Percentiles rank a stretch among this genome's conserved stretches.
Evolutionary conservation across 495 filamentous ascomycete genomes (phyloP).

Genomic region (Aspergillus incahuasiensis): DNA sequence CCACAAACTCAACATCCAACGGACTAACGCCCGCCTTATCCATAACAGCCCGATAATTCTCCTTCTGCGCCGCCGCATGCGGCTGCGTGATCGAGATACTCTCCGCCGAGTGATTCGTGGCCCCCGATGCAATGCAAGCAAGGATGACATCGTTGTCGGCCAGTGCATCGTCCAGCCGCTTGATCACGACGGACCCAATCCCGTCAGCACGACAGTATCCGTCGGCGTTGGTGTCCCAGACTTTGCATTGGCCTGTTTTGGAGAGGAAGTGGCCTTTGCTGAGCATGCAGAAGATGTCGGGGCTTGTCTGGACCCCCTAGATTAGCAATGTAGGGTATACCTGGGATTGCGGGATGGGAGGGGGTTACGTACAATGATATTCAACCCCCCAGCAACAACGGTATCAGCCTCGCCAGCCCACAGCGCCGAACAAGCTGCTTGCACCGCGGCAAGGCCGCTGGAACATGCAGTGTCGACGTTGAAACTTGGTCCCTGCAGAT

Average conservation of each 20-base stretch:
- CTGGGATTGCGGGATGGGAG: too few relatives aligned
- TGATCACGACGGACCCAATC: constrained; percentile 40
- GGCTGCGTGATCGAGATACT: constrained; percentile 46
- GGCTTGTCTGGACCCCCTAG: constrained; percentile 39
- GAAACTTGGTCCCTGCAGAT: constrained; percentile 66
- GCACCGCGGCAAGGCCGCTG: constrained; percentile 46
- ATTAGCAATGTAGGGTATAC: not conserved
- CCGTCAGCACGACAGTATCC: constrained; percentile 63
- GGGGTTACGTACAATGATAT: constrained; percentile 39
- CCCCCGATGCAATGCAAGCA: constrained; percentile 28
- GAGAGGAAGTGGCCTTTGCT: constrained; percentile 65
- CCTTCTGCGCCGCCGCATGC: constrained; percentile 45
- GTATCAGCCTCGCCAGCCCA: constrained; percentile 65
- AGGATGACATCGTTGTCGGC: constrained; percentile 44
- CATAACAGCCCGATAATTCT: constrained; percentile 41
- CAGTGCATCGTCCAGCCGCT: constrained; percentile 41
- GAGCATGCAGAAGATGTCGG: constrained; percentile 63
- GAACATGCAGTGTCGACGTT: constrained; percentile 79
- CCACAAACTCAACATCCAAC: constrained; percentile 46
- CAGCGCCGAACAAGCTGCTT: constrained; percentile 59
- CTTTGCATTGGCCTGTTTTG: constrained; percentile 61
- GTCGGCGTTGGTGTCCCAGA: constrained; percentile 63
- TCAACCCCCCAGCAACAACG: constrained; percentile 67
- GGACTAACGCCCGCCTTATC: constrained; percentile 43
- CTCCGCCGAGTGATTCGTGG: constrained; percentile 42